These are phyloP conservation scores for Panicum hallii DNA, from an alignment of 202 grass and related monocot species.

Conservation along the genomic window DNA sequence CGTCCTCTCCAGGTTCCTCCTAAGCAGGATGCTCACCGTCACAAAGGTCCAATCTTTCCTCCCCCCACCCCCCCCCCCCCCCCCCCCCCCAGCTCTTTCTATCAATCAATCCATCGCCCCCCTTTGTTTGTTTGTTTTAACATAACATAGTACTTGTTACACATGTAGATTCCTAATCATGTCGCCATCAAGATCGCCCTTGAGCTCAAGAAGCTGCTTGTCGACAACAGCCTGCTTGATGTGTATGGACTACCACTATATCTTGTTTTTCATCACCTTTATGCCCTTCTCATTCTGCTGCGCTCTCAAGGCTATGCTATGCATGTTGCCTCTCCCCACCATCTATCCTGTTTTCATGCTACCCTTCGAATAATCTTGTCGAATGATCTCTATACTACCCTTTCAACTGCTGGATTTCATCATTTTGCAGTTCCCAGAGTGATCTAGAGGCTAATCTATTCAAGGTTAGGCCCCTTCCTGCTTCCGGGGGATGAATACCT, in stretches of 20 bases:
- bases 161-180: constrained; percentile 87
- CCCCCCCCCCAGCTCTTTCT: background rate
- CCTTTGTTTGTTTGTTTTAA: background rate
- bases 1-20: constrained; percentile 93
- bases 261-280: background rate
- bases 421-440: constrained; percentile 79
- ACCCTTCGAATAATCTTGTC: background rate
- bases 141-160: background rate
- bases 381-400: too few relatives aligned
- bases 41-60: constrained; percentile 67
- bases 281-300: background rate
- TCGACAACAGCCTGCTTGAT: constrained; percentile 97
- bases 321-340: background rate
- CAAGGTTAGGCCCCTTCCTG: constrained; percentile 57
- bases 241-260: constrained; percentile 54
- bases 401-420: background rate
- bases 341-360: background rate
- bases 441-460: constrained; percentile 97
- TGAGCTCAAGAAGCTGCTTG: constrained; percentile 93
- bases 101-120: background rate
- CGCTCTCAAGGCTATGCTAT: background rate
- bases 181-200: constrained; percentile 96
- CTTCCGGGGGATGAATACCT: background rate
- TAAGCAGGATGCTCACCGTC: constrained; percentile 94
- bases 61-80: too few relatives aligned